A percentile compares a stretch with the other conserved stretches of the same genome.
Conservation (phyloP, 2,329 filamentous ascomycete species). For the Claviceps pazoutovae region DNA sequence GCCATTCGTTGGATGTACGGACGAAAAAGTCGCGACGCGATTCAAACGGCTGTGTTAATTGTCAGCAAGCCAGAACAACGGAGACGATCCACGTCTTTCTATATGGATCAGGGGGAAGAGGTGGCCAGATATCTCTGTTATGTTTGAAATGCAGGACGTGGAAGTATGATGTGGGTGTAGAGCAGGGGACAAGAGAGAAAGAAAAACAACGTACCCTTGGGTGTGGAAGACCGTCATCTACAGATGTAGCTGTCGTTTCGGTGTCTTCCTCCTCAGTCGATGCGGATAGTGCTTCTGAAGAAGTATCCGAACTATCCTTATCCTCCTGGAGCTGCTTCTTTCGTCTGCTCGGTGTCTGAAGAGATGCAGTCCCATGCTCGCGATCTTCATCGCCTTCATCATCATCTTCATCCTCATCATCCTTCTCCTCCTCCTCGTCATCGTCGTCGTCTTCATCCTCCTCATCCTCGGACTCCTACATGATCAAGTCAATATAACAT, state of each 20-base stretch:
- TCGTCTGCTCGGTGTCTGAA: slow-evolving; percentile 38
- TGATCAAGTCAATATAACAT: background rate
- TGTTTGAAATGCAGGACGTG: too few relatives aligned
- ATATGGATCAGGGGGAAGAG: background rate
- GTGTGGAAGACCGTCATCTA: slow-evolving; percentile 65
- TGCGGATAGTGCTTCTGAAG: slow-evolving; percentile 20
- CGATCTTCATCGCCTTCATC: slow-evolving; percentile 36
- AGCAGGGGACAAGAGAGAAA: too few relatives aligned
- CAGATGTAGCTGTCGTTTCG: slow-evolving; percentile 34
- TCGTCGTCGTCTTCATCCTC: slow-evolving; percentile 25
- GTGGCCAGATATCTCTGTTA: background rate
- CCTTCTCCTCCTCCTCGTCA: slow-evolving; percentile 17
- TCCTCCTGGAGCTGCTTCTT: slow-evolving; percentile 42
- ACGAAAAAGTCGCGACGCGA: slow-evolving; percentile 82
- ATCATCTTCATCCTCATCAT: slow-evolving; percentile 47
- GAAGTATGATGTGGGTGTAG: background rate
- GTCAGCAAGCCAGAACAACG: background rate
- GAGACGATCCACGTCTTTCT: background rate
- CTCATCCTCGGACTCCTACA: slow-evolving; percentile 43
- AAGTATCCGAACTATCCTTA: slow-evolving; percentile 26
- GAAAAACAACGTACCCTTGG: slow-evolving; percentile 31
- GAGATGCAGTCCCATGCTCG: slow-evolving; percentile 27
- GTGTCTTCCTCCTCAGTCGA: slow-evolving; percentile 30
- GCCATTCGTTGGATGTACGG: slow-evolving; percentile 80
- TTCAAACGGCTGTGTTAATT: slow-evolving; percentile 61